A percentile compares a stretch with the other conserved stretches of the same genome.
phyloP scores from a whole-genome alignment of 345 rosid genomes.

The Brassica carinata region DNA sequence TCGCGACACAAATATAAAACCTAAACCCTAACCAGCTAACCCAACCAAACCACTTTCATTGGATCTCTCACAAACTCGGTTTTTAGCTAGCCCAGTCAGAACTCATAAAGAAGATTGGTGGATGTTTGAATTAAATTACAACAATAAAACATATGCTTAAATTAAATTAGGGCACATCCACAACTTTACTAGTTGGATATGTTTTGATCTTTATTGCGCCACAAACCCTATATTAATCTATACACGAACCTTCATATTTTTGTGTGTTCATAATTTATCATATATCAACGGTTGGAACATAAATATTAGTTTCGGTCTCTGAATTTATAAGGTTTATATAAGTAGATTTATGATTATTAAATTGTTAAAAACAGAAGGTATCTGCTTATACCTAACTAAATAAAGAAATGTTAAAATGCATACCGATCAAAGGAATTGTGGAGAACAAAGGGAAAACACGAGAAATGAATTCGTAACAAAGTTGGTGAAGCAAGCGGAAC shows the following conservation, averaged over 20 bases:
- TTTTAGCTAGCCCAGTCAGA: neutral
- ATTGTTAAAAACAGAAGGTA: neutral
- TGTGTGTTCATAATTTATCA: too few species aligned
- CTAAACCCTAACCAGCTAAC: neutral
- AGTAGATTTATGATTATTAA: too few species aligned
- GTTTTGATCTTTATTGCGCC: slow-evolving; percentile 13
- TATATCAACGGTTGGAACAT: too few species aligned
- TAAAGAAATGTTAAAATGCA: neutral
- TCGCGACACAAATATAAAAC: slow-evolving; percentile 4
- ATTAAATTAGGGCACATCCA: slow-evolving; percentile 9
- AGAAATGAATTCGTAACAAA: slow-evolving; percentile 15
- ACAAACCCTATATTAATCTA: neutral
- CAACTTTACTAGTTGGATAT: slow-evolving; percentile 22
- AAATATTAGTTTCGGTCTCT: neutral
- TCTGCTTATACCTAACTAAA: neutral
- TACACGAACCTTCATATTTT: too few species aligned
- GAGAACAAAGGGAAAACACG: neutral
- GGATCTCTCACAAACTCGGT: slow-evolving; percentile 16
- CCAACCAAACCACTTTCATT: slow-evolving; percentile 28
- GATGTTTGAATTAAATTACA: neutral
- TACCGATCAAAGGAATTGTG: neutral
- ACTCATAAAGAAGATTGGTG: slow-evolving; percentile 1
- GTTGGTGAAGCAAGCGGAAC: slow-evolving; percentile 13
- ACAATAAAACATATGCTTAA: slow-evolving; percentile 9
- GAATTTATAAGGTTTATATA: neutral